Evolutionary conservation across 192 early-diverging fungal species (phyloP), one percentile per base, ranked within the genome.

Genomic region (Coemansia sp.): DNA sequence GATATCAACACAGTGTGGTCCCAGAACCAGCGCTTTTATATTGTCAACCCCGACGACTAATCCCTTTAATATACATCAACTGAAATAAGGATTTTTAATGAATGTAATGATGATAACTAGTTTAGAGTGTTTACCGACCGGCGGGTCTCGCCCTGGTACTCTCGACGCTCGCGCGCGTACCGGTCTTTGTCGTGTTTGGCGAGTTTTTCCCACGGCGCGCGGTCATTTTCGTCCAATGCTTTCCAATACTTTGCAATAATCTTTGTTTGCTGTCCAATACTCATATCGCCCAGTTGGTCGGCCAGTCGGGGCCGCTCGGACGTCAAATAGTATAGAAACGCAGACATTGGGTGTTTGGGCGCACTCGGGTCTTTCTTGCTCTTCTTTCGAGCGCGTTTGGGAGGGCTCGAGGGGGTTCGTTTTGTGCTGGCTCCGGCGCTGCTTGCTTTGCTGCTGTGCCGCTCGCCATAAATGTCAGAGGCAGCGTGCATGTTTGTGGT

Each of bases 291-390:
- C 58, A 89, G 77, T 58, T 87, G 77, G 45, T 79, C 73, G 10
- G 88, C 82, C 43, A 89, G 84, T 5, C 84, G 55, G 8, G 87
- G 86, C 23, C 92, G 80, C 56, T 88, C 87, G 1, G 86, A 82
- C 4, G 83, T 85, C 51, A 90, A 70, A 63, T 88, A 94, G 65
- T 87, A 93, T 43, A 94, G 70, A 71, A 92, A 94, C 12, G 88
- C 90, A 3, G 91, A 91, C 84, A 92, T 92, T 45, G 92, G 91
- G 66, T 94, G 92, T 60, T 92, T 92, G 49, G 92, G 92, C 1
- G 86, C 88, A 68, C 82, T 80, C 1, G 90, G 90, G 56, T 91
- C 87, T 66, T 90, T 88, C 59, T 79, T 78, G 48, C 76, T 77
- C 65, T 89, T 93, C 72, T 89, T 92, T 24, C 86, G 83, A 19